Evolutionary conservation across 140 eudicot species (phyloP).

Genomic region (Artemisia princeps): DNA sequence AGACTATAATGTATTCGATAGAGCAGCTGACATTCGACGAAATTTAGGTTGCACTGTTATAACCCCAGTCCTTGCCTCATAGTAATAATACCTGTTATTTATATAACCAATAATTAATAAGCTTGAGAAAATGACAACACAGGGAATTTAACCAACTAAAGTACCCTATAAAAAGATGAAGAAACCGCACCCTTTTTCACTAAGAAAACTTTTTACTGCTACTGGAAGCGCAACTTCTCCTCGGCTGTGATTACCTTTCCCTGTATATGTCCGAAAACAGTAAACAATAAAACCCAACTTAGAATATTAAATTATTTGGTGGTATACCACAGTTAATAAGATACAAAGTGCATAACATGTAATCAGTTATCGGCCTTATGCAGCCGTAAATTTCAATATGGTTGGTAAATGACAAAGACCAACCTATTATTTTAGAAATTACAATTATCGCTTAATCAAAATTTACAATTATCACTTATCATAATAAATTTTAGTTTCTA

Average conservation of each 20-base stretch:
- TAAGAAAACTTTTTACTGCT: constrained; percentile 62
- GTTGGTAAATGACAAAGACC: no score
- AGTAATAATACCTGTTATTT: constrained; percentile 55
- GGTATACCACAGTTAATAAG: not conserved
- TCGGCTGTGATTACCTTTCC: constrained; percentile 77
- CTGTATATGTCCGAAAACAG: constrained; percentile 24
- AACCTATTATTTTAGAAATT: not conserved
- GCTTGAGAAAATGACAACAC: not conserved
- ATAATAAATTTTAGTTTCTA: no score
- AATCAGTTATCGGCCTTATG: no score
- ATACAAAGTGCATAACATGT: not conserved
- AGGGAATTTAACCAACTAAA: not conserved
- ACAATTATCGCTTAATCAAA: not conserved
- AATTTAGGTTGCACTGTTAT: constrained; percentile 64
- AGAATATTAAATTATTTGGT: no score
- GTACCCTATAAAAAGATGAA: not conserved
- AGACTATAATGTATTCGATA: constrained; percentile 12
- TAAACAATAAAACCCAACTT: no score
- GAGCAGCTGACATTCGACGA: constrained; percentile 28
- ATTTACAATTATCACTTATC: not conserved
- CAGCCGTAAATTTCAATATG: no score
- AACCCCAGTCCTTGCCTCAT: constrained; percentile 59
- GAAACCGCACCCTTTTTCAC: constrained; percentile 43
- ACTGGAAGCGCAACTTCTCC: constrained; percentile 77
- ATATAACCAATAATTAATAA: constrained; percentile 2